phyloP scores from a whole-genome alignment of 139 green algal genomes.

The Volvox africanus region DNA sequence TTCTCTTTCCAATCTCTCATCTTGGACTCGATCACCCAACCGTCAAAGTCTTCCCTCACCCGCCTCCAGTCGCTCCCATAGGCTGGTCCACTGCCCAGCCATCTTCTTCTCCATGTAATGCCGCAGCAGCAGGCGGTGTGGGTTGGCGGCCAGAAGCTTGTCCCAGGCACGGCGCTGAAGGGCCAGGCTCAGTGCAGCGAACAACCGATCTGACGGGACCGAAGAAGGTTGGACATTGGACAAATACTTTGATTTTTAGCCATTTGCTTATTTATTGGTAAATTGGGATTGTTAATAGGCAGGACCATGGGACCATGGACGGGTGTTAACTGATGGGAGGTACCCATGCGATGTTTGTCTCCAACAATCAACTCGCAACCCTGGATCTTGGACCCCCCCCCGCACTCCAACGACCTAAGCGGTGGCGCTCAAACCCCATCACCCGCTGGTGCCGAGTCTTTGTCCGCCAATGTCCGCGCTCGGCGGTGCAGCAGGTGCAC shows the following conservation, averaged over 20 bases:
- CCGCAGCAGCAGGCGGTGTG: conserved; percentile 18
- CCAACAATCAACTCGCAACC: too few relatives aligned
- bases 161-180: conserved; percentile 19
- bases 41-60: conserved; percentile 3
- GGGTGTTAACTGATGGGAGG: too few relatives aligned
- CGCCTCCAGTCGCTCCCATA: conserved; percentile 36
- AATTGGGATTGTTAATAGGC: too few relatives aligned
- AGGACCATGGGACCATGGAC: too few relatives aligned
- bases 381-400: too few relatives aligned
- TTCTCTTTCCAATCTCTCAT: neutral
- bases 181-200: conserved; percentile 5
- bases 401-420: too few relatives aligned
- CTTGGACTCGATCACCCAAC: neutral
- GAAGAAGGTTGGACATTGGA: too few relatives aligned
- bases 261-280: too few relatives aligned
- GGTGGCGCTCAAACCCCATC: neutral
- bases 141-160: neutral
- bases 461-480: conserved; percentile 3
- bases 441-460: neutral
- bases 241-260: too few relatives aligned
- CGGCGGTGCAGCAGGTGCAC: neutral
- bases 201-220: conserved; percentile 17
- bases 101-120: conserved; percentile 31
- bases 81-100: conserved; percentile 2
- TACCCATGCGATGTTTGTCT: too few relatives aligned